These are phyloP conservation scores for Talaromyces sp. DNA, from an alignment of 2,329 filamentous ascomycete genomes.

Conservation along the genomic window DNA sequence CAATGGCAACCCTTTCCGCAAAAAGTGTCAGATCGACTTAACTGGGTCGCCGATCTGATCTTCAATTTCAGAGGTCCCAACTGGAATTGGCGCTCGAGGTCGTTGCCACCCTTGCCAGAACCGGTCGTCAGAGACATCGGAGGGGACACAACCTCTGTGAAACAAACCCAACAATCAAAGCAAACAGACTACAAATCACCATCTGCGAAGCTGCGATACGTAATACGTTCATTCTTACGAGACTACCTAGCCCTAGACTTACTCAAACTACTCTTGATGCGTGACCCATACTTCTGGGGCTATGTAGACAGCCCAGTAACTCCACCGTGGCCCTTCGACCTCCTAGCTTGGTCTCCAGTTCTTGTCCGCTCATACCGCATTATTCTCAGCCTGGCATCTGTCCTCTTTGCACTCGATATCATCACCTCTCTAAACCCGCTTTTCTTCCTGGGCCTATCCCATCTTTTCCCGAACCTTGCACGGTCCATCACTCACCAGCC, in stretches of 20 bases:
- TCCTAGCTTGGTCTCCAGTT: constrained; percentile 37
- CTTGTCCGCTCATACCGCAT: constrained; percentile 54
- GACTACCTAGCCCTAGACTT: constrained; percentile 66
- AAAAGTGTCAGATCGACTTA: constrained; percentile 48
- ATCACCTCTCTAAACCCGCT: constrained; percentile 59
- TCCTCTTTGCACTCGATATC: constrained; percentile 58
- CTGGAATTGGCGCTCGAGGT: constrained; percentile 55
- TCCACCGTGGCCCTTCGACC: constrained; percentile 43
- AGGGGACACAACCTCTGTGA: not conserved
- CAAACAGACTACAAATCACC: constrained; percentile 27
- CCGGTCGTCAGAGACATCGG: constrained; percentile 23
- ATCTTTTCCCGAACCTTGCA: constrained; percentile 48
- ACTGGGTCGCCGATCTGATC: constrained; percentile 55
- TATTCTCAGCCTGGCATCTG: constrained; percentile 49
- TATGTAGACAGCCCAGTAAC: constrained; percentile 46
- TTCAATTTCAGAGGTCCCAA: constrained; percentile 56
- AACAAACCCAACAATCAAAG: constrained; percentile 13
- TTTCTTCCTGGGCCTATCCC: constrained; percentile 50
- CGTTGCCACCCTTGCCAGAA: constrained; percentile 35
- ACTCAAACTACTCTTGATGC: constrained; percentile 62
- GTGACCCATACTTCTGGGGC: constrained; percentile 72
- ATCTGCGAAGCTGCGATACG: constrained; percentile 45
- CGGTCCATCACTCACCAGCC: constrained; percentile 57
- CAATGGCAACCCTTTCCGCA: constrained; percentile 53
- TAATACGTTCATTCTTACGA: constrained; percentile 45